Percentiles rank a stretch among this genome's conserved stretches.
These are phyloP conservation scores for Triticum timopheevii DNA, from an alignment of 176 grass and related monocot species.

Conservation along the genomic window DNA sequence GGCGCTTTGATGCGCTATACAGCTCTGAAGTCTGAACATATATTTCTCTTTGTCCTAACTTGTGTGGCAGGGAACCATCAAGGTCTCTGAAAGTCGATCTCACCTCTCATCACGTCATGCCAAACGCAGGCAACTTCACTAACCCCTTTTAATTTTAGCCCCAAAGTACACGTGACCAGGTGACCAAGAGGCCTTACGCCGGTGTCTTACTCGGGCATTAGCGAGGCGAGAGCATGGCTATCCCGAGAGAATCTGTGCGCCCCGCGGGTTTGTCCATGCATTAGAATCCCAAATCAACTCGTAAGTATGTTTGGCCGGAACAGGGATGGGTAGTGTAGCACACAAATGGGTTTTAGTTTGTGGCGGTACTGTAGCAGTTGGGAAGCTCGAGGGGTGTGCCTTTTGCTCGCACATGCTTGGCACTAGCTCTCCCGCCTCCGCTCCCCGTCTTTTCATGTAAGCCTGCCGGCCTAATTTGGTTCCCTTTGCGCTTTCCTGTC, in stretches of 20 bases:
- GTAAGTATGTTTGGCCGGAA: not conserved
- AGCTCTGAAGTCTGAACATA: not conserved
- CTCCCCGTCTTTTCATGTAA: not conserved
- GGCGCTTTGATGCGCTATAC: not conserved
- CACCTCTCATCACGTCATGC: no score
- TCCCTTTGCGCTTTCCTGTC: not conserved
- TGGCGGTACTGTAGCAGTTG: not conserved
- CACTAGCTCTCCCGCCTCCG: constrained; percentile 12
- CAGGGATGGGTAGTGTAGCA: not conserved
- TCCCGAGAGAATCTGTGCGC: constrained; percentile 43
- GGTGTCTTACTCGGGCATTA: not conserved
- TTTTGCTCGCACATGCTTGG: constrained; percentile 2
- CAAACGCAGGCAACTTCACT: not conserved
- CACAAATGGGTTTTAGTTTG: no score
- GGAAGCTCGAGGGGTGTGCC: constrained; percentile 24
- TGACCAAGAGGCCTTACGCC: not conserved
- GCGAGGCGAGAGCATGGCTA: constrained; percentile 14
- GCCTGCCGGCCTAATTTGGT: not conserved
- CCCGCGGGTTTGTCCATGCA: constrained; percentile 42
- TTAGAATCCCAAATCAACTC: constrained; percentile 33
- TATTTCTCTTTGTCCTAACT: not conserved
- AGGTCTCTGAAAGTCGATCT: no score
- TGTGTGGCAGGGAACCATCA: no score
- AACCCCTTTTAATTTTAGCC: not conserved
- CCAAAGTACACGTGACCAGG: not conserved